Evolutionary conservation across 2,329 filamentous ascomycete genomes (phyloP).

Genomic region (Emericellopsis cladophorae): DNA sequence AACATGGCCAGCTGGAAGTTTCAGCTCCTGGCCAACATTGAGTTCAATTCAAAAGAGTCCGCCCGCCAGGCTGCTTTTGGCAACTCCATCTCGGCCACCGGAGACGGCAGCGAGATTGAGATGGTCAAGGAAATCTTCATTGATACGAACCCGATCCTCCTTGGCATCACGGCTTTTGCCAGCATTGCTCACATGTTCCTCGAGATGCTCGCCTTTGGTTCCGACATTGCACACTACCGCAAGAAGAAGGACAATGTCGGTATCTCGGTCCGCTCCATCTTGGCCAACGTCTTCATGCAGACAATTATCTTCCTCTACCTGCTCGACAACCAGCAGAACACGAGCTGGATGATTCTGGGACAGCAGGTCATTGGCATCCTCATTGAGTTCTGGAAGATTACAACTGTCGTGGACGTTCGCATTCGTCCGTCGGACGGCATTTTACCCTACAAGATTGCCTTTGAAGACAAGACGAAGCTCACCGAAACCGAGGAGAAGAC

Average conservation of each 20-base stretch:
- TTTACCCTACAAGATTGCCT: slow-evolving; percentile 67
- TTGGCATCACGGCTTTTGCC: slow-evolving; percentile 73
- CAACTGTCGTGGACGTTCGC: slow-evolving; percentile 83
- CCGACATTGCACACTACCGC: slow-evolving; percentile 93
- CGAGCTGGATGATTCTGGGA: slow-evolving; percentile 97
- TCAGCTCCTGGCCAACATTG: slow-evolving; percentile 68
- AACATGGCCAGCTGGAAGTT: slow-evolving; percentile 87
- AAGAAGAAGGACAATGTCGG: slow-evolving; percentile 99
- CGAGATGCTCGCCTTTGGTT: slow-evolving; percentile 92
- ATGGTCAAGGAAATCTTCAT: slow-evolving; percentile 94
- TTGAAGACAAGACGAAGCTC: slow-evolving; percentile 95
- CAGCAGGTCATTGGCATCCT: slow-evolving; percentile 73
- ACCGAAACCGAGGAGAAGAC: slow-evolving; percentile 95
- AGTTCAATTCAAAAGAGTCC: slow-evolving; percentile 76
- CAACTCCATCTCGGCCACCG: slow-evolving; percentile 56
- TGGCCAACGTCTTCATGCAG: slow-evolving; percentile 98
- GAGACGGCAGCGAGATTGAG: slow-evolving; percentile 89
- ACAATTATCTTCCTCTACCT: slow-evolving; percentile 90
- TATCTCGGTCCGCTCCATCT: slow-evolving; percentile 87
- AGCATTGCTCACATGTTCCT: slow-evolving; percentile 88
- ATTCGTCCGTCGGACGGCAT: slow-evolving; percentile 54
- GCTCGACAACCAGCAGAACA: slow-evolving; percentile 93
- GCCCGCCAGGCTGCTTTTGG: slow-evolving; percentile 68
- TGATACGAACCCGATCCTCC: slow-evolving; percentile 85
- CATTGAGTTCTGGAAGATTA: slow-evolving; percentile 81